These are phyloP conservation scores for Amylostereum areolatum DNA, from an alignment of 1,284 basidiomycete species.

Conservation along the genomic window DNA sequence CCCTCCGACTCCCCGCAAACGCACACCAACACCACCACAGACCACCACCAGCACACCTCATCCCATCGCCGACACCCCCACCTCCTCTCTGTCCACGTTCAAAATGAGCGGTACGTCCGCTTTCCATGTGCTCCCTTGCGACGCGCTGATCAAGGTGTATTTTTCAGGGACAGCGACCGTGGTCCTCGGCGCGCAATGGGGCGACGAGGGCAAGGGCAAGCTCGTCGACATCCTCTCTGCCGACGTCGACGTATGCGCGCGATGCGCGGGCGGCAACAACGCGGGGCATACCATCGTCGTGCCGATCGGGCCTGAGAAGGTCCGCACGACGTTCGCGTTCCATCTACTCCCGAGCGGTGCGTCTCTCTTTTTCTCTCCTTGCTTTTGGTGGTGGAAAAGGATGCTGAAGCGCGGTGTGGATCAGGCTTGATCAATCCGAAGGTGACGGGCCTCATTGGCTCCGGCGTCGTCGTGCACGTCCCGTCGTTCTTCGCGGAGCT, in stretches of 20 bases:
- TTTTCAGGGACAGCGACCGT: slow-evolving; percentile 57
- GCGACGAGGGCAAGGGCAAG: slow-evolving; percentile 95
- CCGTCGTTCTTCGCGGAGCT: slow-evolving; percentile 95
- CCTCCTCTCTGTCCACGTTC: no score
- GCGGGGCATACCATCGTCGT: slow-evolving; percentile 98
- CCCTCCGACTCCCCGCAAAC: no score
- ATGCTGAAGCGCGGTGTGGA: background rate
- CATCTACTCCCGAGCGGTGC: slow-evolving; percentile 91
- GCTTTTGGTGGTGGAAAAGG: no score
- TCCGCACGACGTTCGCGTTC: slow-evolving; percentile 88
- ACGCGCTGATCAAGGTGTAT: no score
- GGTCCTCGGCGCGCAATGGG: slow-evolving; percentile 90
- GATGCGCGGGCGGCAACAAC: slow-evolving; percentile 98
- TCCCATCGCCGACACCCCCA: no score
- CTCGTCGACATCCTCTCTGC: slow-evolving; percentile 90
- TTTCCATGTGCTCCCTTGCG: no score
- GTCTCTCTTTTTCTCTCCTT: slow-evolving; percentile 22
- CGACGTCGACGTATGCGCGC: slow-evolving; percentile 88
- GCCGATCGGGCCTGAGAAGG: slow-evolving; percentile 58
- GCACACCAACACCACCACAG: no score
- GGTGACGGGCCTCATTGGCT: slow-evolving; percentile 87
- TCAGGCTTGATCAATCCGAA: slow-evolving; percentile 86
- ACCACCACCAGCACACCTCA: no score
- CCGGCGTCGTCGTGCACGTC: slow-evolving; percentile 92
- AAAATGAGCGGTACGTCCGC: no score